Conservation (phyloP, 2,329 filamentous ascomycete genomes). For the Stylonectria norvegica region DNA sequence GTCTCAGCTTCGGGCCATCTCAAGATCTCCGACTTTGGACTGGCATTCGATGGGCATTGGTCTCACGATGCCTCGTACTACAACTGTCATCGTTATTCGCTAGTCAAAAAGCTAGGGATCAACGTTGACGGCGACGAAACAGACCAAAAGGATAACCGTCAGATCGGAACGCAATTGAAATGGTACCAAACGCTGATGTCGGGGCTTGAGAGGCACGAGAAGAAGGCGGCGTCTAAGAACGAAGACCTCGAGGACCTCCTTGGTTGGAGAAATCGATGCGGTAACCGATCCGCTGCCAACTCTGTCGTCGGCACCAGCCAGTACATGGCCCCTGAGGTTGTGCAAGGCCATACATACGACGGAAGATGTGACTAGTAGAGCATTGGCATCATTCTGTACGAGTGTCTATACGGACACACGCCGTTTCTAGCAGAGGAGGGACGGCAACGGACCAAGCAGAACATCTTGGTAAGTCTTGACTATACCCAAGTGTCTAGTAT, state of each 20-base stretch:
- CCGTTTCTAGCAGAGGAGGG: conserved; percentile 80
- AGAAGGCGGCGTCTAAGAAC: conserved; percentile 26
- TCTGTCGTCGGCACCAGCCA: conserved; percentile 94
- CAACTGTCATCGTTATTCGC: conserved; percentile 73
- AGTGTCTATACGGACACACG: conserved; percentile 89
- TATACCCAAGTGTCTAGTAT: no score
- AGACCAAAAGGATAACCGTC: conserved; percentile 56
- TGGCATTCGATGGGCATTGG: conserved; percentile 96
- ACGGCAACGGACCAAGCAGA: conserved; percentile 77
- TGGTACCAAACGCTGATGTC: conserved; percentile 31
- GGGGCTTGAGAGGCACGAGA: conserved; percentile 32
- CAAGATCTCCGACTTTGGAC: conserved; percentile 93
- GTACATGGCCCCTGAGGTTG: conserved; percentile 71
- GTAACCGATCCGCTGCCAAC: conserved; percentile 69
- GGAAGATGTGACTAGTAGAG: conserved; percentile 97
- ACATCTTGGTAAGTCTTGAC: conserved; percentile 63
- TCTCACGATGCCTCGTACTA: conserved; percentile 86
- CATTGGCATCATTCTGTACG: conserved; percentile 88
- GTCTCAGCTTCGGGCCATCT: conserved; percentile 84
- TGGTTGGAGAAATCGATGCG: conserved; percentile 65
- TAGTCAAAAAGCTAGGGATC: conserved; percentile 75
- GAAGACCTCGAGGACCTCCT: conserved; percentile 46
- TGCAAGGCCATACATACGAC: conserved; percentile 63
- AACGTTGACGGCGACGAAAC: conserved; percentile 68
- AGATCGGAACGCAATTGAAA: conserved; percentile 33